Conservation (phyloP, 257 asterid genomes). For the Fraxinus pennsylvanica region DNA sequence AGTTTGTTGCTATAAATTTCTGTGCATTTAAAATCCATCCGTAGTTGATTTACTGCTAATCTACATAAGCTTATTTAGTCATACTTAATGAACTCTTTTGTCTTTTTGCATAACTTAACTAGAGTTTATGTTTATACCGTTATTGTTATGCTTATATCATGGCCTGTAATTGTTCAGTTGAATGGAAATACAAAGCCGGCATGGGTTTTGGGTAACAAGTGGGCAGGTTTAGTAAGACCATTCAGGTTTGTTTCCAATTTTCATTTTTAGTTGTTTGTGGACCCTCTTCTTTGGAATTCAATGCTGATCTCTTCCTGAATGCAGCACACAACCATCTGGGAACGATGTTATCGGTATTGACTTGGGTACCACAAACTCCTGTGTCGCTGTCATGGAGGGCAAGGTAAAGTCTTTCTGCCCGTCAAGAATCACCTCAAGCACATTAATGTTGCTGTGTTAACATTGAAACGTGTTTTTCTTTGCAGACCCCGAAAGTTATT, state of each 20-base stretch:
- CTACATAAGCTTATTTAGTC: no score
- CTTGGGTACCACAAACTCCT: constrained; percentile 30
- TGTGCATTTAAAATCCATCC: no score
- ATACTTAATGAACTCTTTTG: no score
- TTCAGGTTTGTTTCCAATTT: not conserved
- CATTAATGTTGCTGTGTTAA: not conserved
- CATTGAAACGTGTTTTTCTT: not conserved
- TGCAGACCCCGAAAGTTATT: constrained; percentile 22
- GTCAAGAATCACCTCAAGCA: not conserved
- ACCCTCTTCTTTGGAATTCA: not conserved
- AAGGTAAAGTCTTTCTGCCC: constrained; percentile 4
- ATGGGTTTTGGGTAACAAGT: not conserved
- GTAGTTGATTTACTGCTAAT: no score
- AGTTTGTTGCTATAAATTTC: no score
- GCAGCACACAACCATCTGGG: constrained; percentile 14
- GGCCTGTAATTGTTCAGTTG: not conserved
- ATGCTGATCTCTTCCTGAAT: not conserved
- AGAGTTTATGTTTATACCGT: not conserved
- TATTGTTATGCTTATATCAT: not conserved
- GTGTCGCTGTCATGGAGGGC: constrained; percentile 33
- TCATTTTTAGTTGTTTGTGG: not conserved
- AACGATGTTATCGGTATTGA: constrained; percentile 31
- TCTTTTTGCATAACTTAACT: no score
- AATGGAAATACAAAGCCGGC: not conserved
- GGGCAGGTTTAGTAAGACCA: not conserved